Evolutionary conservation across 805 yeast species (phyloP), one percentile per base, ranked within the genome.

Genomic region (Metschnikowia cerradonensis): DNA sequence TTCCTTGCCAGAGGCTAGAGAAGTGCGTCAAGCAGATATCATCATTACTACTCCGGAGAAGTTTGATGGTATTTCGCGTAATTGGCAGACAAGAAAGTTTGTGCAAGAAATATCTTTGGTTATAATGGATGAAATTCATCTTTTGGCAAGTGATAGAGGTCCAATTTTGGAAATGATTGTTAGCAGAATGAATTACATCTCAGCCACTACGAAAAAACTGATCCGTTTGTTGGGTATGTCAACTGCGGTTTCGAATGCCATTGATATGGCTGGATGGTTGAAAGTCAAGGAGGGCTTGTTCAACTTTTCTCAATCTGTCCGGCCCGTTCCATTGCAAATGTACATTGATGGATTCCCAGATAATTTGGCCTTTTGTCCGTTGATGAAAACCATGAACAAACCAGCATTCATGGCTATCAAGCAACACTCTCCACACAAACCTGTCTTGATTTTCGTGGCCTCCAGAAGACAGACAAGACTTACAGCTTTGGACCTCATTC

Each of bases 361-460:
- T 56, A 84, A 86, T 55, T 74, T 85, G 53, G 90, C 90, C 1
- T 87, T 88, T 62, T 83, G 90, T 59, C 90, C 92, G 1, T 72
- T 88, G 61, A 88, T 88, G 96, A 88, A 83, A 72, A 87, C 83
- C 20, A 88, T 81, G 94, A 90, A 84, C 75, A 90, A 78, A 60
- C 97, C 97, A 1, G 92, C 96, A 0, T 90, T 87, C 61, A 81
- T 86, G 85, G 96, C 97, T 0, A 90, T 90, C 55, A 88, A 90
- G 62, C 90, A 88, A 55, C 96, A 91, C 64, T 87, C 96, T 0
- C 95, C 96, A 1, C 72, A 72, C 17, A 84, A 90, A 63, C 96
- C 97, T 0, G 92, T 86, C 10, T 74, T 88, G 58, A 83, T 88
- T n/a, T 88, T 88, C 60, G 95, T 88, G 35, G 90, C 94, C 1